These are phyloP conservation scores for Echria macrotheca DNA, from an alignment of 495 filamentous ascomycete species.

Conservation along the genomic window DNA sequence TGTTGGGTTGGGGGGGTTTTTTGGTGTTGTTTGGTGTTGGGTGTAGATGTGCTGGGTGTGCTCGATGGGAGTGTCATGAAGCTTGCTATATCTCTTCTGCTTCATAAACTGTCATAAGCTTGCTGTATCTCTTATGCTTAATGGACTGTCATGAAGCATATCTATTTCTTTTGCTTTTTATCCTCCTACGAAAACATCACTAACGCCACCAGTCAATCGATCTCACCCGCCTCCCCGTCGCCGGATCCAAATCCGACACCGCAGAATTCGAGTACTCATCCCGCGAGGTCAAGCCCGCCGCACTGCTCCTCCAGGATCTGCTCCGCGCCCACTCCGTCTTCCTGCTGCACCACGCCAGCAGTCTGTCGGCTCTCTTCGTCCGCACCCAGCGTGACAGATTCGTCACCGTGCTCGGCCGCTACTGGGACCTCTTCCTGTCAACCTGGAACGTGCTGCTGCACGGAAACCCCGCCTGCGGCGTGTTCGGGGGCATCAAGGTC, in stretches of 20 bases:
- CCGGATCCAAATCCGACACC: constrained; percentile 28
- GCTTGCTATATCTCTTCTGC: no score
- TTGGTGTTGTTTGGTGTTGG: no score
- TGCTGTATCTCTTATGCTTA: no score
- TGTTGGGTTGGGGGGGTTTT: no score
- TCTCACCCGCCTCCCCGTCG: constrained; percentile 56
- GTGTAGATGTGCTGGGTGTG: no score
- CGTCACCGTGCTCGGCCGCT: constrained; percentile 60
- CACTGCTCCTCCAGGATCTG: constrained; percentile 72
- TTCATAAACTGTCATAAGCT: no score
- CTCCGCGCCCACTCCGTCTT: constrained; percentile 78
- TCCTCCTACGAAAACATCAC: neutral
- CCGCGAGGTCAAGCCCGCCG: constrained; percentile 79
- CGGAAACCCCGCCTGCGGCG: constrained; percentile 75
- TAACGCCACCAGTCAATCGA: constrained; percentile 70
- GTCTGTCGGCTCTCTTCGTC: constrained; percentile 59
- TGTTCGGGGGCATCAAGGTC: constrained; percentile 81
- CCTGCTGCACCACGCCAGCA: constrained; percentile 75
- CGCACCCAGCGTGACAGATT: constrained; percentile 47
- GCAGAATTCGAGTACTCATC: constrained; percentile 66
- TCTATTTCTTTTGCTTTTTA: neutral
- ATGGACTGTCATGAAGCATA: no score
- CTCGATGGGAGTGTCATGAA: no score
- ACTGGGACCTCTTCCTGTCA: constrained; percentile 75
- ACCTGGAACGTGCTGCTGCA: constrained; percentile 87